These are phyloP conservation scores for Naganishia sp. DNA, from an alignment of 1,284 basidiomycete species.

Conservation along the genomic window DNA sequence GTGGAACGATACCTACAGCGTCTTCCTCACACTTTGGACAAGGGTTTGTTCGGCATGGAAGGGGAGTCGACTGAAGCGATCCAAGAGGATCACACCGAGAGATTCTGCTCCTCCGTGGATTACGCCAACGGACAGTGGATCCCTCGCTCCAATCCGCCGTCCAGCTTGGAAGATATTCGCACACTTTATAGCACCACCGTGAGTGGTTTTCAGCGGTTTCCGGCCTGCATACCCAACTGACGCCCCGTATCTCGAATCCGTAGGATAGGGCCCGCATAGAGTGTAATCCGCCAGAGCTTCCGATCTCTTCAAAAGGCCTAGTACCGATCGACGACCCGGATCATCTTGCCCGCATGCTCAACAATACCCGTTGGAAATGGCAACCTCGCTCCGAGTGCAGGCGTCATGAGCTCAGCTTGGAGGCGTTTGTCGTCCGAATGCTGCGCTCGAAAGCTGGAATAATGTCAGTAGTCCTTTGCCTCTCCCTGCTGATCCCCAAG, in stretches of 20 bases:
- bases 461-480: constrained; percentile 12
- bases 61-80: not conserved
- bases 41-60: not conserved
- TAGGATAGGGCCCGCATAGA: constrained; percentile 19
- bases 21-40: not conserved
- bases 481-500: not conserved
- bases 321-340: constrained; percentile 11
- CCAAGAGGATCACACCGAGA: not conserved
- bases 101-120: constrained; percentile 12
- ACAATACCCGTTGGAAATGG: constrained; percentile 16
- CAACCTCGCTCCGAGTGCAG: not conserved
- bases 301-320: constrained; percentile 5
- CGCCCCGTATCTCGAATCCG: too few species aligned
- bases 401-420: constrained; percentile 9
- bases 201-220: not conserved
- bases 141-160: constrained; percentile 3
- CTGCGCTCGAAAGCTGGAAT: constrained; percentile 25
- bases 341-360: constrained; percentile 22
- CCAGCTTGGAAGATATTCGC: constrained; percentile 10
- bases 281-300: constrained; percentile 21
- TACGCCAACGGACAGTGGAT: constrained; percentile 23
- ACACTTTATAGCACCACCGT: constrained; percentile 16
- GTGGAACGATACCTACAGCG: not conserved
- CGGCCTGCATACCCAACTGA: too few species aligned
- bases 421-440: constrained; percentile 27